Base-by-base conservation (phyloP, 2,329 filamentous ascomycete genomes). In the Fusarium denticulatum region DNA sequence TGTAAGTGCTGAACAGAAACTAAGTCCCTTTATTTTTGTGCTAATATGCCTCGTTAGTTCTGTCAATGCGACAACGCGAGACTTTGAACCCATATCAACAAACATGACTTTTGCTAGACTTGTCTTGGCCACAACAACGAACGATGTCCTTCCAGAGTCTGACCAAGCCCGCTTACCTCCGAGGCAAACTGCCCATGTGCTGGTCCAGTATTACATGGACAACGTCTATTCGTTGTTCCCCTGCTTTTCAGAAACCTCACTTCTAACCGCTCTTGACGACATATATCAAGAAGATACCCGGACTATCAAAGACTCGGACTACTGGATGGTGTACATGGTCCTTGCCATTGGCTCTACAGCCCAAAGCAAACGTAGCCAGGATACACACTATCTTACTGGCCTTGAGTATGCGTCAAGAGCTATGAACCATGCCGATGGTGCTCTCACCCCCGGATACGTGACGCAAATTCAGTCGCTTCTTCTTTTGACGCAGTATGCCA, bases 101-200 rank as follows among this genome's bases (percentile, higher is more conserved):
- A 94, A 94, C 78, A 97, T 97, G 89, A 97, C 95, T 1, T 98
- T 98, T 86, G 94, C 95, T 32, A 92, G 94, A 40, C 88, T 98
- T 26, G 93, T 98, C 30, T 85, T 97, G 34, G 94, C 94, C n/a
- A 93, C 96, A 11, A 91, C 94, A 42, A 90, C 90, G 15, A 94
- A 94, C 75, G 91, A 95, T 78, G 85, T 89, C 13, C 83, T 97
- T 28, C 93, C 93, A 9, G 87, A 89, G 50, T 87, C 88, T 7
- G 83, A 86, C 37, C 88, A 90, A 68, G 86, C 87, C 58, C 83
- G 82, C n/a, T 83, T 97, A n/a, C 95, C 95, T 26, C 85, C 92
- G 7, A 89, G 93, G 71, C 89, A 93, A 75, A 86, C 88, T 32
- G 91, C 93, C 5, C 89, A 90, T 14, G 85, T 88, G 8, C 86